Evolutionary conservation across 2,329 filamentous ascomycete species (phyloP), one percentile per base, ranked within the genome.

Genomic region (Lasiodiplodia theobromae): DNA sequence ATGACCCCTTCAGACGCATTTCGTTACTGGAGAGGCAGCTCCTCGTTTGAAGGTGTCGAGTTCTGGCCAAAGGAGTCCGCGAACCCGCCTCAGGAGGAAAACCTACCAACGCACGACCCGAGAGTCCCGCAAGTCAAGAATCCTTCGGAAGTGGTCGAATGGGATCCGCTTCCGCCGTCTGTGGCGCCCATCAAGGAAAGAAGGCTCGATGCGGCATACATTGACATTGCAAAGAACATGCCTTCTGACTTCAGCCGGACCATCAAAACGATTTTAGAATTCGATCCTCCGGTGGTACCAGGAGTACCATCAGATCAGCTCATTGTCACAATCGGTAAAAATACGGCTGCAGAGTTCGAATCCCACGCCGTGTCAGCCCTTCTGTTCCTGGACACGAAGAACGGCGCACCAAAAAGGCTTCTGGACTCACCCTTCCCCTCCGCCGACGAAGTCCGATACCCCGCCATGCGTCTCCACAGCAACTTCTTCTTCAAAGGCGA

Each of bases 311-410:
- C 37, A 18, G 14, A 60, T 10, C 12, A 31, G 4, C 38, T 47
- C 16, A 31, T 31, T 16, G n/a, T 23, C 4, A 44, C 7, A 10
- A 12, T 49, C 6, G 11, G 21, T 2, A 16, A 28, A 8, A 31
- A 71, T 69, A 8, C 69, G 67, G 3, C 52, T 51, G 28, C 44
- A n/a, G 14, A 51, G 44, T 60, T n/a, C 37, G 78, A 80, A 66
- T 77, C 74, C 1, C 70, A 75, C 12, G 76, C 80, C n/a, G 70
- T 77, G 2, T 73, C 78, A 4, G 75, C 74, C 0, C 51, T 81
- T 16, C 69, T 81, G 7, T 76, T 76, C 67, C 69, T 81, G 2
- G 76, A 78, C 62, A 71, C 72, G 4, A 70, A 70, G 10, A 72
- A 73, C 10, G 68, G 70, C 2, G 64, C 72, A 1, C 47, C 62